A percentile compares a stretch with the other conserved stretches of the same genome.
Conservation (phyloP, 192 early-diverging fungal genomes). For the Dissophora globulifera region DNA sequence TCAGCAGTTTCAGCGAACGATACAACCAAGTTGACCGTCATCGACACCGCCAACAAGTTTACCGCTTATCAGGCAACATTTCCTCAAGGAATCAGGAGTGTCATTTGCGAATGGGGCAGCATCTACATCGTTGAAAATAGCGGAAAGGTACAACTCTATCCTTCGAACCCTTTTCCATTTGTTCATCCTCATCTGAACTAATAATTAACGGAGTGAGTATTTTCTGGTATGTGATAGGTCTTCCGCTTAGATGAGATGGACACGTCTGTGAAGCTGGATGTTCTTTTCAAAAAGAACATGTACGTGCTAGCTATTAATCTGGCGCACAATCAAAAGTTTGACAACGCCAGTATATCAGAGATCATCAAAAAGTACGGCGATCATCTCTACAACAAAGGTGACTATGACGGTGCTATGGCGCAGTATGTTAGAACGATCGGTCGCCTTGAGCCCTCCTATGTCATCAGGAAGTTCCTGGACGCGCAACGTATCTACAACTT, state of each 20-base stretch:
- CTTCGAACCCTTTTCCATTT: constrained; percentile 15
- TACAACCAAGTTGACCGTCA: constrained; percentile 75
- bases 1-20: constrained; percentile 53
- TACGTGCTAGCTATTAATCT: constrained; percentile 90
- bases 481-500: constrained; percentile 93
- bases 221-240: constrained; percentile 52
- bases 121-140: constrained; percentile 86
- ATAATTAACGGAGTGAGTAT: no score
- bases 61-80: constrained; percentile 89
- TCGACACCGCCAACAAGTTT: constrained; percentile 93
- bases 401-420: constrained; percentile 90
- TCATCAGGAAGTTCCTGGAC: constrained; percentile 96
- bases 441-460: constrained; percentile 93
- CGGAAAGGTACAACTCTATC: constrained; percentile 63
- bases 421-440: constrained; percentile 95
- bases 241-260: constrained; percentile 90
- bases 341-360: constrained; percentile 85
- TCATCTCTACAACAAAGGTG: constrained; percentile 89
- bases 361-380: constrained; percentile 96
- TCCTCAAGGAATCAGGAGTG: constrained; percentile 70
- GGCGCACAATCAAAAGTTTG: constrained; percentile 83
- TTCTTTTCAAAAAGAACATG: constrained; percentile 90
- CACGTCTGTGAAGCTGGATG: constrained; percentile 86
- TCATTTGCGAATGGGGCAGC: constrained; percentile 90
- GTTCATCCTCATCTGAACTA: not conserved